Base-by-base conservation (phyloP, 73 alveolate genomes). In the Paramecium tetraurelia region DNA sequence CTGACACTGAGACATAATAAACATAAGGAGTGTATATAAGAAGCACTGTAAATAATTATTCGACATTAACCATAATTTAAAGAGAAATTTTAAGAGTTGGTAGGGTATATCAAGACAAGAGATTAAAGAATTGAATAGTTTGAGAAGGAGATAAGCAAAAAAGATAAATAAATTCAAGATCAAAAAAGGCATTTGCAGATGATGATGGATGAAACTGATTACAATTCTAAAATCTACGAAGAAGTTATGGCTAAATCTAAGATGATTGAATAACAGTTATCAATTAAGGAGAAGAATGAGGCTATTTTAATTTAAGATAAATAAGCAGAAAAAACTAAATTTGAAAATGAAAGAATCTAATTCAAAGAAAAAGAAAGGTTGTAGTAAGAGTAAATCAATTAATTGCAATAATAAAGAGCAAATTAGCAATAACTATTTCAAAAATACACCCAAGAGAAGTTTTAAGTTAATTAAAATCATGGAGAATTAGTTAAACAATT, bases 131-230 rank as follows among this genome's bases (percentile, higher is more conserved):
- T 77, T 35, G 75, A 77, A 77, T 22, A 43, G 5, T 40, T 43
- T 40, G 89, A 77, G 29, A 77, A 77, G 50, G 89, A 77, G 12
- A 20, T 77, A 1, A n/a, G 27, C 43, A 40, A 46, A 43, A 21
- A 29, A 4, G 53, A 77, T 5, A 40, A 16, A 43, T 41, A 6
- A 41, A 20, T 77, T 16, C 20, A 36, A 43, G 68, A 40, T 22
- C 18, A 21, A 43, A 43, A 46, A 46, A 77, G 48, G 20, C 71
- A 43, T 77, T 46, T 35, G 43, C 18, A 77, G 18, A 40, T 77
- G 71, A 40, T 77, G 89, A 21, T 77, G 68, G 89, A 77, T 40
- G 89, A 77, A 29, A 35, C 41, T 4, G 89, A 77, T 41, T 43
- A 40, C 18, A 77, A 40, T 43, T 29, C 89, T 41, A 43, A 36